Conservation (phyloP, 306 rosid genomes). For the Fragaria ananassa region DNA sequence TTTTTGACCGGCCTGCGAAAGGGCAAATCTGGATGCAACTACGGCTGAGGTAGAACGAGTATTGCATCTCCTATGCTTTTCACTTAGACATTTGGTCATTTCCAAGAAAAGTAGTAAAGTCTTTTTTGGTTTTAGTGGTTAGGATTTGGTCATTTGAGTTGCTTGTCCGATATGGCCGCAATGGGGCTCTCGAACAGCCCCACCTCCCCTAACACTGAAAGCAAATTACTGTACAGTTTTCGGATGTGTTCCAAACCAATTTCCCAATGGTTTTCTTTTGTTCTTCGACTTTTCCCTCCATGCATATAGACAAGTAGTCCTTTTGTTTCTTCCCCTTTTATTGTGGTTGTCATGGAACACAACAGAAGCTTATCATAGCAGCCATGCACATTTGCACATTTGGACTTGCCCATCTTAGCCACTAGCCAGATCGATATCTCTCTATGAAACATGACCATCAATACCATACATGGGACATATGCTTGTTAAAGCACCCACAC, state of each 20-base stretch:
- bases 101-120: constrained; percentile 37
- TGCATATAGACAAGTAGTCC: constrained; percentile 6
- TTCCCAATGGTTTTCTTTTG: not conserved
- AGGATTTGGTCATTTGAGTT: constrained; percentile 21
- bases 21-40: constrained; percentile 18
- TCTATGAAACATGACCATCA: constrained; percentile 27
- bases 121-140: constrained; percentile 40
- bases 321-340: not conserved
- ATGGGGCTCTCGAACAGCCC: constrained; percentile 22
- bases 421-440: not conserved
- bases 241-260: constrained; percentile 30
- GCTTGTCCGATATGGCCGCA: constrained; percentile 35
- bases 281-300: constrained; percentile 8
- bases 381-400: not conserved
- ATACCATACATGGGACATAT: constrained; percentile 37
- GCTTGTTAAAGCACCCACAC: constrained; percentile 33
- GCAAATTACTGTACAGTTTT: not conserved
- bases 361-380: not conserved
- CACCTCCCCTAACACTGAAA: constrained; percentile 10
- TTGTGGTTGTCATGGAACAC: constrained; percentile 21
- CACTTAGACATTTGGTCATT: constrained; percentile 28
- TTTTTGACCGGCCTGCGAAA: not conserved
- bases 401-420: constrained; percentile 9
- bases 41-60: not conserved
- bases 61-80: not conserved